Evolutionary conservation across 1,284 basidiomycete species (phyloP).

Genomic region (Papiliotrema flavescens): DNA sequence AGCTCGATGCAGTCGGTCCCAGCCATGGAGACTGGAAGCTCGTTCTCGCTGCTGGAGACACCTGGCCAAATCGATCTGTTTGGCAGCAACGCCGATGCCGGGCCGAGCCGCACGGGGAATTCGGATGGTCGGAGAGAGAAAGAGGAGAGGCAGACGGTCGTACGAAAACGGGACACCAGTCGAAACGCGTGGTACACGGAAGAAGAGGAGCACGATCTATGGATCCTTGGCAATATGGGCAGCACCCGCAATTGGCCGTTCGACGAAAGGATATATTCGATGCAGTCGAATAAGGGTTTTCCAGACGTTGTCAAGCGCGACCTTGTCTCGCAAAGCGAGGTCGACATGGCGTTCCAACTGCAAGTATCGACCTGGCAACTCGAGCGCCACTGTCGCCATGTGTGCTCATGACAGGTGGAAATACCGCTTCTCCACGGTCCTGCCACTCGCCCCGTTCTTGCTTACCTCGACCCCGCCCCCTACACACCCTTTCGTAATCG

Average conservation of each 20-base stretch:
- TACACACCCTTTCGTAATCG: background rate
- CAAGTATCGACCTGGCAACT: background rate
- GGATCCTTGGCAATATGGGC: background rate
- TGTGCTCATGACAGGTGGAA: background rate
- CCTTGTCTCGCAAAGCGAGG: background rate
- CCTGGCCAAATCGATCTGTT: background rate
- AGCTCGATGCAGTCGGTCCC: background rate
- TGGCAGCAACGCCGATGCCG: background rate
- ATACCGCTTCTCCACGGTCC: background rate
- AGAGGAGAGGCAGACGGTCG: background rate
- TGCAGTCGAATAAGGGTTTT: background rate
- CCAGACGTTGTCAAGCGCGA: constrained; percentile 1
- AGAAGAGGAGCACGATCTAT: background rate
- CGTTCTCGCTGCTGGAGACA: background rate
- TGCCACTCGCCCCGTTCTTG: background rate
- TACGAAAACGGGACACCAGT: no score
- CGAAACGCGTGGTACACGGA: background rate
- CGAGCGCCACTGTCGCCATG: background rate
- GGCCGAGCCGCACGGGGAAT: background rate
- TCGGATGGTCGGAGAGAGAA: background rate
- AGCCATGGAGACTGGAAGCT: background rate
- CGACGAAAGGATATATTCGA: background rate
- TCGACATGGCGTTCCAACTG: constrained; percentile 4
- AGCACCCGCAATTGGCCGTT: background rate
- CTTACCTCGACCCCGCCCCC: background rate